Evolutionary conservation across 116 monocot genomes (phyloP).

Genomic region (Thalassia testudinum): DNA sequence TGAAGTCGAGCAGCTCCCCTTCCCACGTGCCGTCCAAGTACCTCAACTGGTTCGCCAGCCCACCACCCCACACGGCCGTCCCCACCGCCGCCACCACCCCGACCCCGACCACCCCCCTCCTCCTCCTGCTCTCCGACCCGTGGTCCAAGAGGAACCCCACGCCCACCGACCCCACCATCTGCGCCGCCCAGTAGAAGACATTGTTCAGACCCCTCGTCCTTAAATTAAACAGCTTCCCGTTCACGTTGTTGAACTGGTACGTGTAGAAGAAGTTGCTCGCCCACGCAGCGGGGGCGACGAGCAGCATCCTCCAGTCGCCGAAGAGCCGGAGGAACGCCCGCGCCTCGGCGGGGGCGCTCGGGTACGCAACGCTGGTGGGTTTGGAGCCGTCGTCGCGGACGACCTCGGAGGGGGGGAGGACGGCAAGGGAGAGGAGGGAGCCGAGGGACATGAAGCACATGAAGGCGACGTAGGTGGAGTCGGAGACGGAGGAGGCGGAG

Average conservation of each 20-base stretch:
- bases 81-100: slow-evolving; percentile 38
- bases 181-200: slow-evolving; percentile 89
- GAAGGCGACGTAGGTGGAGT: slow-evolving; percentile 86
- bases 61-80: slow-evolving; percentile 66
- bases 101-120: slow-evolving; percentile 53
- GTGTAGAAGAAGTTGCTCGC: slow-evolving; percentile 96
- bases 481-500: slow-evolving; percentile 63
- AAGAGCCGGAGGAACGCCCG: slow-evolving; percentile 44
- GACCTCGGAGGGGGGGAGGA: slow-evolving; percentile 48
- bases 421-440: slow-evolving; percentile 38
- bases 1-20: slow-evolving; percentile 36
- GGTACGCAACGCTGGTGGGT: slow-evolving; percentile 23
- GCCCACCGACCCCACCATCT: slow-evolving; percentile 67
- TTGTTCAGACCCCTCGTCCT: slow-evolving; percentile 83
- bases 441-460: slow-evolving; percentile 79
- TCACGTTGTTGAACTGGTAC: slow-evolving; percentile 97
- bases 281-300: slow-evolving; percentile 71
- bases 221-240: slow-evolving; percentile 60
- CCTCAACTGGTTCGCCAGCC: slow-evolving; percentile 61
- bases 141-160: slow-evolving; percentile 62
- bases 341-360: slow-evolving; percentile 27
- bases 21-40: slow-evolving; percentile 31
- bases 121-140: slow-evolving; percentile 38
- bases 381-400: slow-evolving; percentile 52
- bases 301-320: slow-evolving; percentile 68